Evolutionary conservation across 2,329 filamentous ascomycete species (phyloP), one percentile per base, ranked within the genome.

Genomic region (Fusarium sp.): DNA sequence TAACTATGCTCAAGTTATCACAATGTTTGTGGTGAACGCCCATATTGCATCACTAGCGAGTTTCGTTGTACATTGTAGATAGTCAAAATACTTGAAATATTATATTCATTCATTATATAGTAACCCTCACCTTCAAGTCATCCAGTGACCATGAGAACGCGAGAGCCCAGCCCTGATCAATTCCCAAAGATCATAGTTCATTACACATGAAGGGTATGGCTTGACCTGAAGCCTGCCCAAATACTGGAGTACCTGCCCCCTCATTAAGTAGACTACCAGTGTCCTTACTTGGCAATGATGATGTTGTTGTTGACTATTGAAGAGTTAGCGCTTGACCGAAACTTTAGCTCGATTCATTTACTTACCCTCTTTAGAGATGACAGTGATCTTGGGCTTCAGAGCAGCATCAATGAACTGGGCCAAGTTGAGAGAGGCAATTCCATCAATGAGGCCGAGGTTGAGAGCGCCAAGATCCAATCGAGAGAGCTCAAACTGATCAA

Each of bases 401-500:
- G 64, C 69, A 23, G 66, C 67, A 35, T 78, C 76, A 32, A 81
- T 72, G 65, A 81, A 78, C 64, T 76, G 71, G 27, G 67, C 73
- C 23, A 81, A 62, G 58, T 79, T 74, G 27, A 81, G 58, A 12
- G 67, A 63, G 14, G 71, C 71, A 49, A 81, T 63, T 17, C 63
- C 68, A 44, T 74, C 66, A 40, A 80, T 76, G 44, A 80, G 73
- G 4, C 77, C 79, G 33, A 80, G 71, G 65, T 79, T 72, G 23
- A 80, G 67, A 17, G 55, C 60, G 27, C 74, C 78, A 10, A 80
- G 67, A 41, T 68, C 61, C 46, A 80, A 55, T 14, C 54, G 41
- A 41, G 69, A 68, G 32, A 80, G 67, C 68, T 81, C 77, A 30
- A 79, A 70, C 42, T 60, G 52, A 60, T 76, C 76, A 64, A 81